These are phyloP conservation scores for Harringtonia aguacate DNA, from an alignment of 2,329 filamentous ascomycete genomes.

Conservation along the genomic window DNA sequence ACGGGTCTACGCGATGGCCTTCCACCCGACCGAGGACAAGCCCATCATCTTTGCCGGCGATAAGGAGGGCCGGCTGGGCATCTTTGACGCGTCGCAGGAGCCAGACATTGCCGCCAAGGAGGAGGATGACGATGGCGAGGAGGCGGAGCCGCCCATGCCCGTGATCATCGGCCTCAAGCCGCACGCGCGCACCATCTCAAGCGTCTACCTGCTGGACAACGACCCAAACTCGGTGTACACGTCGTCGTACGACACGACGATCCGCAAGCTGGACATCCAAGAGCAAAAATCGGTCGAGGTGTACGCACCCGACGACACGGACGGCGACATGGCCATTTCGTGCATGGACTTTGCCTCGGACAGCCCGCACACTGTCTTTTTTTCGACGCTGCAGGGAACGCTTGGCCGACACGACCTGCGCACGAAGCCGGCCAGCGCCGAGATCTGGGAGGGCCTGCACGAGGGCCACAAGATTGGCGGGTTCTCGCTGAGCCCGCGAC, in stretches of 20 bases:
- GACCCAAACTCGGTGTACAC: constrained; percentile 71
- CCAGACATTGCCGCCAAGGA: constrained; percentile 29
- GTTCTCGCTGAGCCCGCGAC: constrained; percentile 70
- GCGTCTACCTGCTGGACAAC: constrained; percentile 65
- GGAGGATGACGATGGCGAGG: constrained; percentile 42
- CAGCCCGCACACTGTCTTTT: constrained; percentile 67
- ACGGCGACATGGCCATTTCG: constrained; percentile 63
- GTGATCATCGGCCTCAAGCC: constrained; percentile 84
- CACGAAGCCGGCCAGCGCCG: constrained; percentile 40
- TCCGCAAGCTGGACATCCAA: constrained; percentile 74
- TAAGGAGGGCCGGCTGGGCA: constrained; percentile 80
- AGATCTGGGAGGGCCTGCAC: constrained; percentile 59
- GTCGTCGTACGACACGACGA: constrained; percentile 85
- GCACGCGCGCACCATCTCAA: constrained; percentile 78
- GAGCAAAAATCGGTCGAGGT: constrained; percentile 72
- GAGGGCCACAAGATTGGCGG: constrained; percentile 88
- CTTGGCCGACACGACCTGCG: constrained; percentile 77
- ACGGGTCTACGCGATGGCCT: constrained; percentile 73
- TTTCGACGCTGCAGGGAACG: constrained; percentile 73
- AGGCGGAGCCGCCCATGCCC: constrained; percentile 56
- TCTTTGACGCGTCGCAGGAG: constrained; percentile 79
- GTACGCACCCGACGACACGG: constrained; percentile 59
- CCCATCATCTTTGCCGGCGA: constrained; percentile 87
- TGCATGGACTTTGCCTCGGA: constrained; percentile 67
- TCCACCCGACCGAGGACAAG: constrained; percentile 81